Conservation (phyloP, 1,284 basidiomycete genomes). For the Sparassis latifolia region DNA sequence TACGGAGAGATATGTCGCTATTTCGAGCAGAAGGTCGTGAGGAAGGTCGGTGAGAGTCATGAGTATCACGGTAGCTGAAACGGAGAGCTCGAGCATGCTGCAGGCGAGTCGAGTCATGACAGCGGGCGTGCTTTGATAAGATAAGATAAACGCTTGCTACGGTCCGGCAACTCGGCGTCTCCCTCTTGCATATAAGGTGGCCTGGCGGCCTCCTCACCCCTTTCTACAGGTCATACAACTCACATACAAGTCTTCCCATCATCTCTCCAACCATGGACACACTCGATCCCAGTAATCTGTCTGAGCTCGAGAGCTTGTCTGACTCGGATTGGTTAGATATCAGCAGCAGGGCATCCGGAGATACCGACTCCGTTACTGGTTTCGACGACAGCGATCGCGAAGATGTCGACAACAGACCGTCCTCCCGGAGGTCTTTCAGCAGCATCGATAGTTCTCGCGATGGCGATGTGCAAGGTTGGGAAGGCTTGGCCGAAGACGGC, state of each 20-base stretch:
- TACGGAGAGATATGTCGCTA: conserved; percentile 27
- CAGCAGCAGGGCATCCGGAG: conserved; percentile 58
- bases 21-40: conserved; percentile 31
- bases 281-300: conserved; percentile 29
- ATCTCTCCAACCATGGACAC: conserved; percentile 27
- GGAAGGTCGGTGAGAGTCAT: conserved; percentile 26
- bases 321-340: conserved; percentile 80
- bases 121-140: background rate
- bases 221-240: conserved; percentile 11
- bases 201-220: conserved; percentile 13
- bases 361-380: conserved; percentile 53
- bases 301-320: conserved; percentile 59
- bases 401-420: conserved; percentile 40
- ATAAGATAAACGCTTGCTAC: background rate
- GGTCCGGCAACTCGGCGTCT: too few relatives aligned
- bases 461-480: conserved; percentile 67
- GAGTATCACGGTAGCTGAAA: background rate
- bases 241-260: conserved; percentile 23
- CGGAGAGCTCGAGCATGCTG: background rate
- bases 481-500: conserved; percentile 59
- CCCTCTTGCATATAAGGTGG: conserved; percentile 10
- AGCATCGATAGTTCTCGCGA: conserved; percentile 60
- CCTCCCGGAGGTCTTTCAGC: conserved; percentile 59
- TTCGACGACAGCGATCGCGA: conserved; percentile 55
- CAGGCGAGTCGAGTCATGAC: background rate